phyloP scores from a whole-genome alignment of 139 green algal genomes.

The Ettlia oleoabundans region DNA sequence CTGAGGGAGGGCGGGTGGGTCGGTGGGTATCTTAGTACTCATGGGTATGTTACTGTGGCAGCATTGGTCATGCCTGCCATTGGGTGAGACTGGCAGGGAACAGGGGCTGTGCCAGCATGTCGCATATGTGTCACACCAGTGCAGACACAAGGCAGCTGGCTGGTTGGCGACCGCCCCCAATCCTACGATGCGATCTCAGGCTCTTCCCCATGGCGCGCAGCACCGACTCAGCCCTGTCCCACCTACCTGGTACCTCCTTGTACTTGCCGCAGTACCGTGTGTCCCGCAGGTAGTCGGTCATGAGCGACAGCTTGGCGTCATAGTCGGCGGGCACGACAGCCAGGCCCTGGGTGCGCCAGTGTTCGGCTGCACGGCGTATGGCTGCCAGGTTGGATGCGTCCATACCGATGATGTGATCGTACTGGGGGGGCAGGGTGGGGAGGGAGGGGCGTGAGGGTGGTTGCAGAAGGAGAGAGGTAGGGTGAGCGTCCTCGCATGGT shows the following conservation, averaged over 20 bases:
- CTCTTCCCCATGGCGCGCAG: too few relatives aligned
- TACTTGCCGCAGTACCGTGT: constrained; percentile 33
- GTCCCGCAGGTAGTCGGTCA: constrained; percentile 66
- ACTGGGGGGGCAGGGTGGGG: neutral
- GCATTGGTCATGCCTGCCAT: too few relatives aligned
- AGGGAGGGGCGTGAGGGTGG: neutral
- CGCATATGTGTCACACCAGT: too few relatives aligned
- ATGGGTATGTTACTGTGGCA: too few relatives aligned
- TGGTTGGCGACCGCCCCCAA: too few relatives aligned
- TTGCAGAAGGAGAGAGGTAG: neutral
- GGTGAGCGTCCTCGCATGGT: neutral
- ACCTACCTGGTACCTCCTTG: constrained; percentile 75
- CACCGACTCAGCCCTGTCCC: too few relatives aligned
- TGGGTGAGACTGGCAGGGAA: too few relatives aligned
- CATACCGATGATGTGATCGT: neutral
- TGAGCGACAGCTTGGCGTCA: constrained; percentile 48
- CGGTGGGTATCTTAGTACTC: too few relatives aligned
- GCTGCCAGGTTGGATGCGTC: constrained; percentile 80
- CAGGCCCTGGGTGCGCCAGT: constrained; percentile 32
- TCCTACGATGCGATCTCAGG: too few relatives aligned
- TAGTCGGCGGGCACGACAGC: neutral
- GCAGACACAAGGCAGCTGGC: too few relatives aligned
- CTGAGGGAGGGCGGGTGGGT: too few relatives aligned
- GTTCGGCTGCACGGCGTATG: constrained; percentile 46
- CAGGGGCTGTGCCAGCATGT: too few relatives aligned